These are phyloP conservation scores for Fusarium haematococcum DNA, from an alignment of 2,329 filamentous ascomycete genomes.

Conservation along the genomic window DNA sequence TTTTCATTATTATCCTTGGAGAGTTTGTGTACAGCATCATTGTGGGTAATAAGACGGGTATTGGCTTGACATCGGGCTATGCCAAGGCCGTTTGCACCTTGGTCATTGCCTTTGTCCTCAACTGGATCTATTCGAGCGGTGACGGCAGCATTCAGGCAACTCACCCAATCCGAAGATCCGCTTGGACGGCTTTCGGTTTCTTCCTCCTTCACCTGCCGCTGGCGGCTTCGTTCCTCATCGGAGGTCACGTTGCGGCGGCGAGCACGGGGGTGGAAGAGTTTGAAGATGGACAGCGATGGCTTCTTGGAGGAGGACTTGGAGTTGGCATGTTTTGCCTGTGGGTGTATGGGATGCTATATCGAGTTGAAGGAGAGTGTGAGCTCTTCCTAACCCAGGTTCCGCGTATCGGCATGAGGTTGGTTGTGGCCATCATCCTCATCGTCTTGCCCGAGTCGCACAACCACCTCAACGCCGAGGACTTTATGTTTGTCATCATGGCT, in stretches of 20 bases:
- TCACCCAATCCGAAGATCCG: constrained; percentile 59
- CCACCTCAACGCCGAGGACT: constrained; percentile 46
- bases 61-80: constrained; percentile 57
- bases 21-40: constrained; percentile 63
- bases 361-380: constrained; percentile 50
- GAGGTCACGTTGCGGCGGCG: constrained; percentile 58
- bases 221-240: constrained; percentile 59
- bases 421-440: constrained; percentile 47
- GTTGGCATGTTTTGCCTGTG: constrained; percentile 59
- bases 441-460: constrained; percentile 52
- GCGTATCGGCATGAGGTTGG: constrained; percentile 51
- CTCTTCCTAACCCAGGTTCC: constrained; percentile 50
- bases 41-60: constrained; percentile 59
- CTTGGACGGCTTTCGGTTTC: constrained; percentile 58
- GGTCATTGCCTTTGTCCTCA: constrained; percentile 62
- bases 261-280: constrained; percentile 54
- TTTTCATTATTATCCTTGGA: constrained; percentile 64
- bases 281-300: constrained; percentile 58
- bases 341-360: constrained; percentile 56
- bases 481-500: constrained; percentile 57
- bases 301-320: constrained; percentile 59
- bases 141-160: constrained; percentile 57
- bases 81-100: constrained; percentile 61
- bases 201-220: constrained; percentile 59
- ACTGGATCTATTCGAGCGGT: constrained; percentile 62